Percentiles rank a stretch among this genome's conserved stretches.
phyloP scores from a whole-genome alignment of 2,329 filamentous ascomycete species.

The Xylaria sp. region DNA sequence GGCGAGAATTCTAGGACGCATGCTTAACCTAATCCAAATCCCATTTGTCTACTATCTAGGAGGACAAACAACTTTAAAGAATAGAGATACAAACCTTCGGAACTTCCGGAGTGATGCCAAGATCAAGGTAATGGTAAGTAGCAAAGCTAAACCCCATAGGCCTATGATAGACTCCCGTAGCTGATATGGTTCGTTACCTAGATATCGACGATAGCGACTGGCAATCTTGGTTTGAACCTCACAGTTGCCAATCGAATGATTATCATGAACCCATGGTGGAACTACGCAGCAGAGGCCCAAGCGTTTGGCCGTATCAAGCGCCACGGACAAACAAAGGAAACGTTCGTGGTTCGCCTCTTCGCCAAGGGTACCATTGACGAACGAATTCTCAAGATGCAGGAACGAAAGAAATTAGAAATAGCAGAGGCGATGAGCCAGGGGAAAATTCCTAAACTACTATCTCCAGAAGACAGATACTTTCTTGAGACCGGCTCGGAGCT shows the following conservation, averaged over 20 bases:
- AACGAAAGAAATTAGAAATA: background rate
- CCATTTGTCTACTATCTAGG: conserved; percentile 48
- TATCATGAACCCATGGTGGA: conserved; percentile 66
- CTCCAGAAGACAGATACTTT: background rate
- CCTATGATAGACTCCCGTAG: background rate
- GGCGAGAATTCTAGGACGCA: conserved; percentile 43
- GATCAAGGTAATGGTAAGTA: conserved; percentile 45
- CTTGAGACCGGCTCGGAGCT: conserved; percentile 6
- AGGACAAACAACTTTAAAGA: conserved; percentile 28
- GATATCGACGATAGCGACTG: conserved; percentile 44
- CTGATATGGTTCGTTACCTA: conserved; percentile 29
- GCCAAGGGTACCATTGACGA: conserved; percentile 22
- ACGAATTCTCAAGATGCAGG: conserved; percentile 6
- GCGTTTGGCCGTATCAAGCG: conserved; percentile 65
- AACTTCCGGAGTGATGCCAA: conserved; percentile 29
- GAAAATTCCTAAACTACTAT: conserved; percentile 7
- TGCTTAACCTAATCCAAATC: conserved; percentile 40
- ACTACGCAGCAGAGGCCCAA: conserved; percentile 64
- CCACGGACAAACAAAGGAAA: conserved; percentile 67
- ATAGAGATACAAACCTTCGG: conserved; percentile 29
- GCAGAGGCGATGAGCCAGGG: conserved; percentile 8
- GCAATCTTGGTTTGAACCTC: conserved; percentile 49
- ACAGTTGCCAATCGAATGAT: conserved; percentile 57
- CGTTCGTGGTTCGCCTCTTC: conserved; percentile 63
- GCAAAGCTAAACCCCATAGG: background rate